Evolutionary conservation across 2,329 filamentous ascomycete species (phyloP), one percentile per base, ranked within the genome.

Genomic region (Colletotrichum orbiculare): DNA sequence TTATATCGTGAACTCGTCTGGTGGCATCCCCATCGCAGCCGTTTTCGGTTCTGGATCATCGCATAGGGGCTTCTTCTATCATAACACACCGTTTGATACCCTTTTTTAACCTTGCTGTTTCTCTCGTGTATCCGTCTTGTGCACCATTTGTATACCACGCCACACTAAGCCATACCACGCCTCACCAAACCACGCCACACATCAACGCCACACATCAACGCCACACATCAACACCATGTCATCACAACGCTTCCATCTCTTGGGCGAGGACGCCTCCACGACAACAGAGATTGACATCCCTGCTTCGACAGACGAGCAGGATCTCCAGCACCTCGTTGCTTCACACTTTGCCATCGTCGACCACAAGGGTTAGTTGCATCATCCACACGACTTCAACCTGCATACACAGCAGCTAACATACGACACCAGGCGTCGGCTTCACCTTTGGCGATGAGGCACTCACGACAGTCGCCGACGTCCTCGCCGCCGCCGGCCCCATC

Each of bases 271-370:
- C 63, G 69, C 73, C 47, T 75, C 75, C 9, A 74, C 71, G 11
- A 73, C 75, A n/a, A 73, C 66, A 58, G 74, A 77, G 7, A 74
- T 83, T 45, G 77, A 79, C 8, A 53, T 82, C 4, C 70, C 75
- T n/a, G 48, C 71, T 6, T 70, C 73, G 2, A 60, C 71, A n/a
- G 75, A 79, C 45, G 71, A 76, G 33, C 75, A 79, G 35, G 75
- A 73, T 13, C 74, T 82, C 2, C 75, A 75, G 37, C 73, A 81
- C 48, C 67, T 80, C 12, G 71, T 81, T 13, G 79, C 79, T 4
- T 76, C 79, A 10, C 73, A 80, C 48, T 83, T 82, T 69, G 76
- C 78, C 53, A 77, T 82, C 58, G 80, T 82, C 45, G 75, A 81
- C 8, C 71, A 78, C 3, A 76, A 75, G 25, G 78, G 80, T 79